Evolutionary conservation across 1,284 basidiomycete species (phyloP).

Genomic region (Tetrapyrgos nigripes): DNA sequence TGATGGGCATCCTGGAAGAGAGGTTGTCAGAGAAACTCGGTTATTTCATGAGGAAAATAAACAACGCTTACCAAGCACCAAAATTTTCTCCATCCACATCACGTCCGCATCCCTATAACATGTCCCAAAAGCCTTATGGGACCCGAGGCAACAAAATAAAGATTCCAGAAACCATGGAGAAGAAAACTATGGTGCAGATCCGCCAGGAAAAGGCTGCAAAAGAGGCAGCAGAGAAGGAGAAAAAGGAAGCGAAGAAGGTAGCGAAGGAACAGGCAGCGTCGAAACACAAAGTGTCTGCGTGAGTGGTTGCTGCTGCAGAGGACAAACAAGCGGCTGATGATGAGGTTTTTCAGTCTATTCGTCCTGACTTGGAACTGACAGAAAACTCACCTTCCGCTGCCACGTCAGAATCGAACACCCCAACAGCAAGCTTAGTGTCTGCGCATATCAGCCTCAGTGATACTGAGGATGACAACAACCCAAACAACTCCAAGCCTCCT

Average conservation of each 20-base stretch:
- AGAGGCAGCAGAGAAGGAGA: neutral
- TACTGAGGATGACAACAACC: too few species aligned
- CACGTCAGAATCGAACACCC: neutral
- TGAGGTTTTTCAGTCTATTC: too few species aligned
- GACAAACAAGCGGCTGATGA: neutral
- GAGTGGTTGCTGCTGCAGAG: neutral
- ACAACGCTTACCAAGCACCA: too few species aligned
- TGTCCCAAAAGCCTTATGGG: too few species aligned
- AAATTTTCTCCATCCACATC: too few species aligned
- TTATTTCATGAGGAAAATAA: too few species aligned
- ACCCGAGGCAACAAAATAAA: neutral
- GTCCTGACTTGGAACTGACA: too few species aligned
- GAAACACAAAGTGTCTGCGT: neutral
- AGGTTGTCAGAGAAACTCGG: neutral
- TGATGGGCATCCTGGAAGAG: too few species aligned
- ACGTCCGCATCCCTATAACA: too few species aligned
- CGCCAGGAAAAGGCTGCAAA: neutral
- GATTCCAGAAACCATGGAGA: neutral
- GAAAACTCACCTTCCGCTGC: neutral
- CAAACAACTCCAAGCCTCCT: too few species aligned
- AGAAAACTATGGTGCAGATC: neutral
- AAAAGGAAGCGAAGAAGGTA: neutral
- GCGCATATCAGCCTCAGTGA: too few species aligned
- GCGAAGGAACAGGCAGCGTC: neutral
- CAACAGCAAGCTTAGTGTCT: neutral